These are phyloP conservation scores for Triticum monococcum DNA, from an alignment of 176 grass and related monocot species.

Conservation along the genomic window DNA sequence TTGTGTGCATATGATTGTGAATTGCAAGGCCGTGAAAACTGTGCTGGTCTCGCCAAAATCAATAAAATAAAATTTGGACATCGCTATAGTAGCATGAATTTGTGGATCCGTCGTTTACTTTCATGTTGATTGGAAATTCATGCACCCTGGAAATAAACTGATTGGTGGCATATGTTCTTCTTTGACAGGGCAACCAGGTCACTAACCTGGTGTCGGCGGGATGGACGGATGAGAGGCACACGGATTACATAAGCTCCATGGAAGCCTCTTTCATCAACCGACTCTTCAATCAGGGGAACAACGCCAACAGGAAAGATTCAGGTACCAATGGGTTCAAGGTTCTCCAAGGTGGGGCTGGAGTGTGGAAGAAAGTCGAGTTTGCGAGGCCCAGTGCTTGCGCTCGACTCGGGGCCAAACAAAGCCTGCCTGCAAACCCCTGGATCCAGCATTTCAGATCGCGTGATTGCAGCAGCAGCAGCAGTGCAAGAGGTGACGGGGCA, in stretches of 20 bases:
- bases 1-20: not conserved
- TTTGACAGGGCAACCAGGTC: conserved; percentile 41
- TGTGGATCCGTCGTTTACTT: not conserved
- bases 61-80: not conserved
- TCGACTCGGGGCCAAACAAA: conserved; percentile 2
- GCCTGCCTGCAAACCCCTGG: conserved; percentile 55
- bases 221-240: conserved; percentile 67
- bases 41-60: too few relatives aligned
- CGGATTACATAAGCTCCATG: conserved; percentile 61
- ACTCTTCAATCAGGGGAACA: conserved; percentile 14
- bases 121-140: not conserved
- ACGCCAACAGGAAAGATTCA: not conserved
- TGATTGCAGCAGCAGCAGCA: conserved; percentile 29
- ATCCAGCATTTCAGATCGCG: conserved; percentile 55
- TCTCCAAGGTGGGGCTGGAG: conserved; percentile 37
- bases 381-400: conserved; percentile 24
- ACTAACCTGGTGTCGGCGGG: conserved; percentile 33
- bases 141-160: not conserved
- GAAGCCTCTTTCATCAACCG: conserved; percentile 56
- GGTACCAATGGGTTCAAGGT: conserved; percentile 54
- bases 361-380: conserved; percentile 56
- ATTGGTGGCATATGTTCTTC: not conserved
- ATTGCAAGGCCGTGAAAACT: not conserved
- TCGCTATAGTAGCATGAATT: not conserved
- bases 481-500: not conserved